Evolutionary conservation across 2,329 filamentous ascomycete genomes (phyloP).

Genomic region (Tolypocladium cylindrosporum): DNA sequence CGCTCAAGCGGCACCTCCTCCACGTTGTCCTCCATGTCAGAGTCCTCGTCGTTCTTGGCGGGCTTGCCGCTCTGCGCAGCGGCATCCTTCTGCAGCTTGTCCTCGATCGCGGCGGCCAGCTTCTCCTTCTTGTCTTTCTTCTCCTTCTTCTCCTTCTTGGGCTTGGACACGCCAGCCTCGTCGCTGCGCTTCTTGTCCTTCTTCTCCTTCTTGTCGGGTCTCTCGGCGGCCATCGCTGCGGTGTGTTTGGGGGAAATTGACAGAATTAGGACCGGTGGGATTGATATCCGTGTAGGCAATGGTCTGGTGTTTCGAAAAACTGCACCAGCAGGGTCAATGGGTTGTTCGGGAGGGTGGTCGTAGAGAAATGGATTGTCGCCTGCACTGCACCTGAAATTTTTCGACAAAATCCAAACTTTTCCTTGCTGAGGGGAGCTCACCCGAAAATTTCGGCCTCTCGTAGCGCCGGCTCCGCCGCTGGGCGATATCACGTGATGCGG

Average conservation of each 20-base stretch:
- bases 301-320: background rate
- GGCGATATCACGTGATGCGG: slow-evolving; percentile 3
- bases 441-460: slow-evolving; percentile 16
- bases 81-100: slow-evolving; percentile 49
- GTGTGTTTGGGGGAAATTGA: background rate
- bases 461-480: slow-evolving; percentile 18
- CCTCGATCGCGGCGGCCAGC: slow-evolving; percentile 54
- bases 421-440: slow-evolving; percentile 16
- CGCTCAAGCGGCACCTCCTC: slow-evolving; percentile 33
- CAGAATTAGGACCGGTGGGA: background rate
- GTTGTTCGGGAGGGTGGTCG: background rate
- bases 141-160: slow-evolving; percentile 50
- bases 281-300: background rate
- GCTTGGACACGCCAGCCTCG: slow-evolving; percentile 41
- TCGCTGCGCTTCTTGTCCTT: slow-evolving; percentile 52
- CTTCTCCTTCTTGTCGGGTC: slow-evolving; percentile 42
- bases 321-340: slow-evolving; percentile 5
- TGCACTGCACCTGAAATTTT: slow-evolving; percentile 20
- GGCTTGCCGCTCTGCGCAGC: slow-evolving; percentile 28
- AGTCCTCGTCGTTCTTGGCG: slow-evolving; percentile 31
- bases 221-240: slow-evolving; percentile 34
- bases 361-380: slow-evolving; percentile 4
- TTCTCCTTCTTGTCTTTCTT: slow-evolving; percentile 70
- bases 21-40: slow-evolving; percentile 33
- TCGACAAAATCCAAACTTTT: slow-evolving; percentile 17